Base-by-base conservation (phyloP, 306 rosid species). In the Cucurbita ficifolia region DNA sequence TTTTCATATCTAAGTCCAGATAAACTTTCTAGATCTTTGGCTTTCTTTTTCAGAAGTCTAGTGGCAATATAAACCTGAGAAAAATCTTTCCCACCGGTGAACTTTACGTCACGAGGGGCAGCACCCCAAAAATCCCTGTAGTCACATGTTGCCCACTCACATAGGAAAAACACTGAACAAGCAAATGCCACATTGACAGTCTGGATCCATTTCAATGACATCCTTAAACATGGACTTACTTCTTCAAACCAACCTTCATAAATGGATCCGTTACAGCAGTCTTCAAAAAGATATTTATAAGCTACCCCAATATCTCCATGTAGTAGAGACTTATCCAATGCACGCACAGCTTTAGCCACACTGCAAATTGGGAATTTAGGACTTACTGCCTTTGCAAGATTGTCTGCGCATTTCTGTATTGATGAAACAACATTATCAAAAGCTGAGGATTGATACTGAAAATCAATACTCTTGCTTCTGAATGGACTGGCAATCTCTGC, bases 61-160 rank as follows among this genome's bases (percentile, higher is more conserved):
- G 84, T 86, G 55, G 92, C 99, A 77, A 91, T 68, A 52, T 89
- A 83, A 65, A 87, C 89, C 60, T 94, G 89, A 79, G 96, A 91
- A 79, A 85, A 79, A 85, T 91, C 99, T 83, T 85, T 87, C 74
- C 91, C 82, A 42, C 99, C 97, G 3, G 99, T 84, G 69, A 91
- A 85, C 82, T 88, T 91, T 57, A 83, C 49, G 61, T 91, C 83
- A 80, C 70, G 56, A 67, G 92, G 88, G 10, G 84, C 83, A 54
- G 86, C 78, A 83, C 79, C 77, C 43, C 87, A 83, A 81, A 86
- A 89, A 82, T 87, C 88, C 87, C 99, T 80, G 85, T 85, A 91
- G 77, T 86, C 97, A 86, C 99, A 94, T 43, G 97, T 87, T 75
- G 97, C 99, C 99, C 99, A 94, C 82, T 94, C 99, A 46, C 96